Evolutionary conservation across 208 protist species (phyloP).

Genomic region (Strigomonas culicis): DNA sequence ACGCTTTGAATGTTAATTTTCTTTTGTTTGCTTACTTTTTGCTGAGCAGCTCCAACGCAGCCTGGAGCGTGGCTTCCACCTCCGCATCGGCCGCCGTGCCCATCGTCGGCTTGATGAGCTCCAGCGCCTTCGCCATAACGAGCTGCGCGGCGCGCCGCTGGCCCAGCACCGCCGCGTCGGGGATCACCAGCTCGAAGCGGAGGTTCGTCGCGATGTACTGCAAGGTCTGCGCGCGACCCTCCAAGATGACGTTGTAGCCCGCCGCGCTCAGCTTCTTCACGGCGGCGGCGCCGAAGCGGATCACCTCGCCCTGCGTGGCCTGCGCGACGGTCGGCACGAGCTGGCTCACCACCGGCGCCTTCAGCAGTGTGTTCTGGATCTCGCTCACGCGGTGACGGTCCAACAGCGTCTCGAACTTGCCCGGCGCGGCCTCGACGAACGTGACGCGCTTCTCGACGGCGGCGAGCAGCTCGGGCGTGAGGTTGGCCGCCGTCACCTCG

Average conservation of each 20-base stretch:
- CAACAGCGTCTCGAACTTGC: conserved; percentile 63
- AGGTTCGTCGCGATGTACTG: conserved; percentile 79
- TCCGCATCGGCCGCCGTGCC: conserved; percentile 25
- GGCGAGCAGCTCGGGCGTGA: conserved; percentile 58
- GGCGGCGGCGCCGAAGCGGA: conserved; percentile 69
- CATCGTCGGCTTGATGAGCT: conserved; percentile 26
- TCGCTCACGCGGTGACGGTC: conserved; percentile 66
- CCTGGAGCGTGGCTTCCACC: conserved; percentile 9
- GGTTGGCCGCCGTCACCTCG: conserved; percentile 35
- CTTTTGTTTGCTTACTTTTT: conserved; percentile 6
- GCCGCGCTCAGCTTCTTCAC: conserved; percentile 62
- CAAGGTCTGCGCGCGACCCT: conserved; percentile 87
- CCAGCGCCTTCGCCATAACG: conserved; percentile 75
- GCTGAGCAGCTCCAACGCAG: not conserved
- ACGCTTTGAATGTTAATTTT: not conserved
- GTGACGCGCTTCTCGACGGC: conserved; percentile 56
- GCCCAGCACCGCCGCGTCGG: conserved; percentile 64
- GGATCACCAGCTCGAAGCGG: conserved; percentile 88
- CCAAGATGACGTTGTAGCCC: conserved; percentile 88
- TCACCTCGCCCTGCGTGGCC: conserved; percentile 91
- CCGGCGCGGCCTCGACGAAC: conserved; percentile 50
- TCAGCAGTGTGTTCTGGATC: conserved; percentile 88
- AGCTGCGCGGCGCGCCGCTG: conserved; percentile 87
- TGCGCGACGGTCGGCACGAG: conserved; percentile 86
- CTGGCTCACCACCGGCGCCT: conserved; percentile 67